These are phyloP conservation scores for Ceratocystis huliohia DNA, from an alignment of 2,329 filamentous ascomycete species.

Conservation along the genomic window DNA sequence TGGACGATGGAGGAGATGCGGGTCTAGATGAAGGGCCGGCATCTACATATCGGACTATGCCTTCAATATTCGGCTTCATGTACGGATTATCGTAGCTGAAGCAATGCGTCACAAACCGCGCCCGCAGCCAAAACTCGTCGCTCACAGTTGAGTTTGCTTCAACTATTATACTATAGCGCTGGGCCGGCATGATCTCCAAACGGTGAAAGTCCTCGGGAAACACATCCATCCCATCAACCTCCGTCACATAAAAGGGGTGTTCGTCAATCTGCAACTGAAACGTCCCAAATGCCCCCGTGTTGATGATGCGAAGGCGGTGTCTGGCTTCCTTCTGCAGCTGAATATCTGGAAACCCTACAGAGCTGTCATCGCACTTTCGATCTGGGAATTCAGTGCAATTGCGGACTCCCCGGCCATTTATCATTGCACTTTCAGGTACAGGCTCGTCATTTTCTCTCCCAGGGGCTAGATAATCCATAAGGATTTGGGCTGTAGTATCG, in stretches of 20 bases:
- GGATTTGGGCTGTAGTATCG: slow-evolving; percentile 37
- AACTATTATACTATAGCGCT: slow-evolving; percentile 56
- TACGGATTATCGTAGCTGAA: slow-evolving; percentile 28
- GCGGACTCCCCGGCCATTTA: slow-evolving; percentile 42
- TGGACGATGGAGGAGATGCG: not conserved
- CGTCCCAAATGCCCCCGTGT: slow-evolving; percentile 57
- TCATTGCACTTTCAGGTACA: slow-evolving; percentile 49
- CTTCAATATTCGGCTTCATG: slow-evolving; percentile 27
- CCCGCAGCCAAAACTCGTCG: slow-evolving; percentile 51
- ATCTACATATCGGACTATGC: slow-evolving; percentile 27
- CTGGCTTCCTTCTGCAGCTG: slow-evolving; percentile 40
- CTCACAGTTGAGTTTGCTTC: slow-evolving; percentile 43
- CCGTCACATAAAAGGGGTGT: slow-evolving; percentile 51
- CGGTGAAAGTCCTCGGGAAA: slow-evolving; percentile 45
- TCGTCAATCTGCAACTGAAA: slow-evolving; percentile 61
- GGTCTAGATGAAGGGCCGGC: not conserved
- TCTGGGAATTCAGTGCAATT: slow-evolving; percentile 28
- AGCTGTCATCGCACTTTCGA: slow-evolving; percentile 35
- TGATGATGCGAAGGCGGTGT: slow-evolving; percentile 56
- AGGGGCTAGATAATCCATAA: slow-evolving; percentile 42
- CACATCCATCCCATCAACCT: slow-evolving; percentile 57
- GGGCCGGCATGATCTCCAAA: slow-evolving; percentile 55
- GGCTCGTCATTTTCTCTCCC: slow-evolving; percentile 50
- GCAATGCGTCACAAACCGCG: slow-evolving; percentile 34
- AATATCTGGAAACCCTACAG: slow-evolving; percentile 31